Evolutionary conservation across 1,139 yeast genomes (phyloP), one percentile per base, ranked within the genome.

Genomic region (Meyerozyma sp.): DNA sequence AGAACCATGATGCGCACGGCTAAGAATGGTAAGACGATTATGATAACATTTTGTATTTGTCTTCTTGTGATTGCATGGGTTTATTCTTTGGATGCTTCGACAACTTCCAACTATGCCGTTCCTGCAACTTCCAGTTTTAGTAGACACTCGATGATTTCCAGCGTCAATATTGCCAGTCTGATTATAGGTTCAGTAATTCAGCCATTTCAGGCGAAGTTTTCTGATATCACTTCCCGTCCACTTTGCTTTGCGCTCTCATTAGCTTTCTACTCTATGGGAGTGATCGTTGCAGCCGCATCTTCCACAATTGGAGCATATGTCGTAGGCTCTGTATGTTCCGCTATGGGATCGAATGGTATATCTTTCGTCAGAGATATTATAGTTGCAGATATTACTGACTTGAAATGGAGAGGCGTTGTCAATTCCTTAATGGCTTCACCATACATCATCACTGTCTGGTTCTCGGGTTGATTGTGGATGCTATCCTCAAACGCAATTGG

Each of bases 61-160:
- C 52, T 71, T 28, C 50, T 69, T 32, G 51, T 70, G 13, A 55
- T 66, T 43, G 61, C 75, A 4, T 67, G 72, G 61, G 66, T 63
- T 16, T 51, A 56, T 28, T 54, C 71, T 25, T 59, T 74, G 28
- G 74, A 71, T 37, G 54, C 59, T 23, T 61, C 66, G 34, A 68
- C 76, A 13, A 59, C 73, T 2, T 55, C 51, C 32, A 58, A 60
- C 40, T 69, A 69, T 46, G 46, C 54, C 8, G 11, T 10, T 29
- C n/a, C n/a, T 32, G 71, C 70, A 4, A 58, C 71, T 8, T 65
- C 70, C 9, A 51, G 58, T n/a, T 64, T 62, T 40, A 47, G 53
- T 30, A 54, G 57, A 32, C 71, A 65, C 47, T 63, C 70, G 0
- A 57, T 61, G 62, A 36, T 66, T 25, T 54, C 69, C 3, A 63